A percentile compares a stretch with the other conserved stretches of the same genome.
Conservation (phyloP, 768 basidiomycete species). For the Naganishia randhawae region DNA sequence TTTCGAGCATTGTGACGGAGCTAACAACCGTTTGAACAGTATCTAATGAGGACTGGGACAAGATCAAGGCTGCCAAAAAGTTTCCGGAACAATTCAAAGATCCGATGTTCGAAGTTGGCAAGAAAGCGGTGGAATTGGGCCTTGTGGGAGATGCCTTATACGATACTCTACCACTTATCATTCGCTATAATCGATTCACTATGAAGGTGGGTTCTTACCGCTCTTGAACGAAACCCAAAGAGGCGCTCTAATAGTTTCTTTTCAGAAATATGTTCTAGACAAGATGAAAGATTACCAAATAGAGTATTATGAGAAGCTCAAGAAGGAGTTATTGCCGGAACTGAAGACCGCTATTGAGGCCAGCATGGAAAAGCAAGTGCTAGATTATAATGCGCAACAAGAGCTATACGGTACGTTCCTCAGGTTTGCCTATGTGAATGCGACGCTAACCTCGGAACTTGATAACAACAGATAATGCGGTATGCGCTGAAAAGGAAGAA, state of each 20-base stretch:
- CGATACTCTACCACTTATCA: conserved; percentile 74
- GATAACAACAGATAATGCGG: not conserved
- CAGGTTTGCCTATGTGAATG: not conserved
- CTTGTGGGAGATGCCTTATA: conserved; percentile 93
- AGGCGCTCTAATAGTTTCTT: too few species aligned
- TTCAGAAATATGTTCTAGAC: not conserved
- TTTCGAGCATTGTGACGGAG: not conserved
- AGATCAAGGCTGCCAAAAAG: conserved; percentile 13
- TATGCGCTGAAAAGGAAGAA: not conserved
- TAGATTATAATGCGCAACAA: not conserved
- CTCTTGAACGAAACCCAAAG: too few species aligned
- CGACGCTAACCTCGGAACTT: not conserved
- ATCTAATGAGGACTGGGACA: not conserved
- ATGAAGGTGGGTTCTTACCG: conserved; percentile 69
- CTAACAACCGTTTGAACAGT: not conserved
- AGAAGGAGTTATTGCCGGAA: conserved; percentile 2
- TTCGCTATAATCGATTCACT: conserved; percentile 83
- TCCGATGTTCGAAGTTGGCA: conserved; percentile 54
- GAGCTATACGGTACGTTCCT: not conserved
- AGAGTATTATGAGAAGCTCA: not conserved
- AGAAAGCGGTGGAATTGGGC: conserved; percentile 73
- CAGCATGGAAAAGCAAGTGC: conserved; percentile 4
- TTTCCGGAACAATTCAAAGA: conserved; percentile 12
- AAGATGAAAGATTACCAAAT: not conserved
- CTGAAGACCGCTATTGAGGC: conserved; percentile 1